These are phyloP conservation scores for Colletotrichum tamarilloi DNA, from an alignment of 2,329 filamentous ascomycete genomes.

Conservation along the genomic window DNA sequence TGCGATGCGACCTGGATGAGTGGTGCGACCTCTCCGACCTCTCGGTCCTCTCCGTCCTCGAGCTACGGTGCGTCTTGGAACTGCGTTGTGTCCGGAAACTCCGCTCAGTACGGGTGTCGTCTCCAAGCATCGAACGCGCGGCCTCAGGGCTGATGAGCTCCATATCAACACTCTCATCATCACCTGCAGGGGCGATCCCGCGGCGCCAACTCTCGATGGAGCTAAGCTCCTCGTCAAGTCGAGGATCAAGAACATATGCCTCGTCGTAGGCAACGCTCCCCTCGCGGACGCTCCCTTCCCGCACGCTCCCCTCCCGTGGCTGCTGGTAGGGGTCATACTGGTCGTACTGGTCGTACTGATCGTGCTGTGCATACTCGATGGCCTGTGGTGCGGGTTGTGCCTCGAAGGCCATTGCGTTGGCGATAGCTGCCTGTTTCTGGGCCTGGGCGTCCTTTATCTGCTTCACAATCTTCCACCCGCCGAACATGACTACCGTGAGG, in stretches of 20 bases:
- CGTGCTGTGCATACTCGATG: conserved; percentile 25
- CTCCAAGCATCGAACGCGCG: conserved; percentile 57
- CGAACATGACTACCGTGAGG: conserved; percentile 95
- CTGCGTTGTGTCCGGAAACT: conserved; percentile 46
- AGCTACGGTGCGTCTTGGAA: conserved; percentile 41
- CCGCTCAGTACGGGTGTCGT: conserved; percentile 51
- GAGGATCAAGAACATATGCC: conserved; percentile 58
- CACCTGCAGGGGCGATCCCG: conserved; percentile 62
- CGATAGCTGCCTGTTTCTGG: conserved; percentile 39
- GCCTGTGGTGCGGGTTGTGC: conserved; percentile 24
- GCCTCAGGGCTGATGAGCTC: conserved; percentile 70
- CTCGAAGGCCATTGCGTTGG: conserved; percentile 45
- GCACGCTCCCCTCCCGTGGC: conserved; percentile 2
- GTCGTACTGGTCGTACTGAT: conserved; percentile 21
- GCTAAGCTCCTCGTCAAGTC: conserved; percentile 64
- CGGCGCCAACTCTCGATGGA: conserved; percentile 69
- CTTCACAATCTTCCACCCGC: conserved; percentile 98
- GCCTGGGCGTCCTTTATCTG: conserved; percentile 68
- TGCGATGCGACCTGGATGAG: conserved; percentile 41
- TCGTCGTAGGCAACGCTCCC: conserved; percentile 57
- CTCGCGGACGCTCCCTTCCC: conserved; percentile 12
- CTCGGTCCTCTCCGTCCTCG: conserved; percentile 41
- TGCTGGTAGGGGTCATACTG: conserved; percentile 31
- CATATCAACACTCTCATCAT: conserved; percentile 60
- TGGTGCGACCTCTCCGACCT: conserved; percentile 44